Conservation (phyloP, 495 filamentous ascomycete species). For the Neurospora sp. region DNA sequence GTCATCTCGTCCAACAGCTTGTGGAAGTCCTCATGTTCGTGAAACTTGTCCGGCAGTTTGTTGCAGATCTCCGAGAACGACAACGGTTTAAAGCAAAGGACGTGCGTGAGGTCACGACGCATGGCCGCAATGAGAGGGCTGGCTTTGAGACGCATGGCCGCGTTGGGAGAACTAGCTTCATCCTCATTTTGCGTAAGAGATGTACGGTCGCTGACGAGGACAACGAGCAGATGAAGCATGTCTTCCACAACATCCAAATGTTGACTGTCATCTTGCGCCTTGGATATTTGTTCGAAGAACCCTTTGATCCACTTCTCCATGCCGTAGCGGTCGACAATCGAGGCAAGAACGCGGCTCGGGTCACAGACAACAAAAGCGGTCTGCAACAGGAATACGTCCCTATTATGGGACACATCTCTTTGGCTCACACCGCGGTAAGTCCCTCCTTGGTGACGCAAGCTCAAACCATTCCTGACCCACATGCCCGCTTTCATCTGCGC, state of each 20-base stretch:
- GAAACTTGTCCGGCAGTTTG: slow-evolving; percentile 76
- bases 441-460: slow-evolving; percentile 85
- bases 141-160: slow-evolving; percentile 56
- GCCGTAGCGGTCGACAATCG: slow-evolving; percentile 83
- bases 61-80: slow-evolving; percentile 81
- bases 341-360: slow-evolving; percentile 74
- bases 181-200: slow-evolving; percentile 64
- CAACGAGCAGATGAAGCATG: slow-evolving; percentile 86
- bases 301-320: slow-evolving; percentile 85
- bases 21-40: slow-evolving; percentile 69
- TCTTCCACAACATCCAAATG: slow-evolving; percentile 90
- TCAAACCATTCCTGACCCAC: slow-evolving; percentile 98
- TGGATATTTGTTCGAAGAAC: slow-evolving; percentile 53
- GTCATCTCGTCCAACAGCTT: slow-evolving; percentile 83
- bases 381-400: slow-evolving; percentile 91
- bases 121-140: slow-evolving; percentile 60
- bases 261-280: slow-evolving; percentile 71
- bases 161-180: slow-evolving; percentile 50
- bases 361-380: slow-evolving; percentile 81
- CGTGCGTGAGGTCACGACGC: slow-evolving; percentile 82
- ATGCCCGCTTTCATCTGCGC: slow-evolving; percentile 96
- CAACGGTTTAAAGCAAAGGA: slow-evolving; percentile 89
- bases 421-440: slow-evolving; percentile 82
- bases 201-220: slow-evolving; percentile 79
- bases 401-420: slow-evolving; percentile 83